phyloP scores from a whole-genome alignment of 192 early-diverging fungal genomes.

The Coemansia sp. region DNA sequence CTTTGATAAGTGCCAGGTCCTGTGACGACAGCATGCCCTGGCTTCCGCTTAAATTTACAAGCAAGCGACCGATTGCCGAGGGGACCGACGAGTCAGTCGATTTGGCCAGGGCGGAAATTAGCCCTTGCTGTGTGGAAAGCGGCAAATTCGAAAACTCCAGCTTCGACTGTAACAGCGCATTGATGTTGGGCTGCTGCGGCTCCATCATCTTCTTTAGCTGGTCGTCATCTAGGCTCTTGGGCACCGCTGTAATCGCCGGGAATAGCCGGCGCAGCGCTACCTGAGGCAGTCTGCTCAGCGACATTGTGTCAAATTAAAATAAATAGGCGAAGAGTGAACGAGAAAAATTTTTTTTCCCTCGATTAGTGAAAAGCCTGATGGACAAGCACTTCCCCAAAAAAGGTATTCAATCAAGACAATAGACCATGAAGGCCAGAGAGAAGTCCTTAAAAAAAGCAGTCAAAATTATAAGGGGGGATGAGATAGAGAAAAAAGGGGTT shows the following conservation, averaged over 20 bases:
- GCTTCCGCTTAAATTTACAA: conserved; percentile 26
- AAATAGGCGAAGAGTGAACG: not conserved
- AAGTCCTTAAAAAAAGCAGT: too few relatives aligned
- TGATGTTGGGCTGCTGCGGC: conserved; percentile 28
- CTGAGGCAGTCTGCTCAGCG: conserved; percentile 52
- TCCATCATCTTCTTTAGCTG: conserved; percentile 53
- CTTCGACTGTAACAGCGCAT: conserved; percentile 20
- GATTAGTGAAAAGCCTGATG: too few relatives aligned
- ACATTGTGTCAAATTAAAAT: conserved; percentile 24
- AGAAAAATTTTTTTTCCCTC: not conserved
- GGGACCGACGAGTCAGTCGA: conserved; percentile 8
- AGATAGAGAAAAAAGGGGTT: too few relatives aligned
- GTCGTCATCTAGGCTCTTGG: conserved; percentile 54
- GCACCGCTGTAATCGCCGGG: conserved; percentile 48
- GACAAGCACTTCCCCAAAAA: too few relatives aligned
- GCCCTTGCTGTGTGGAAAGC: conserved; percentile 15
- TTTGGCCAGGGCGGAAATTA: conserved; percentile 33
- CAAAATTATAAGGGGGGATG: too few relatives aligned
- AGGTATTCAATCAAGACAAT: too few relatives aligned
- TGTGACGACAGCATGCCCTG: conserved; percentile 42
- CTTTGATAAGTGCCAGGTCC: conserved; percentile 36
- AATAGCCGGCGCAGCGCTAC: conserved; percentile 53
- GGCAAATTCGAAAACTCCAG: conserved; percentile 13
- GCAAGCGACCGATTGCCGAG: conserved; percentile 22
- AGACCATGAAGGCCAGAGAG: too few relatives aligned